These are phyloP conservation scores for Trichoderma pleuroti DNA, from an alignment of 2,329 filamentous ascomycete species.

Conservation along the genomic window DNA sequence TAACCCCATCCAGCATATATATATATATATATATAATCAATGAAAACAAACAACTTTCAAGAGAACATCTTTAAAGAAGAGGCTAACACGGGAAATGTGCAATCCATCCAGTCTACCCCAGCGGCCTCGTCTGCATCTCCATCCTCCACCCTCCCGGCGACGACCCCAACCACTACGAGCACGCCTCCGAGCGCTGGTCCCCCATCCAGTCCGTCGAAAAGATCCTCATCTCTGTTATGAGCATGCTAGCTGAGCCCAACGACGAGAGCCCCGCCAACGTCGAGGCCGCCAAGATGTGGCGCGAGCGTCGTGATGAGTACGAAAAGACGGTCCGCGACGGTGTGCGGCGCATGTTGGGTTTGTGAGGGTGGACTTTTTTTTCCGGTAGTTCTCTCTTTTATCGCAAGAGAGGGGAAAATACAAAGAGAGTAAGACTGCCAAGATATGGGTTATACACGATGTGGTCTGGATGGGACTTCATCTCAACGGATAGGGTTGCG, in stretches of 20 bases:
- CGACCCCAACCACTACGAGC: conserved; percentile 97
- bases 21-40: no score
- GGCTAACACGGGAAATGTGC: neutral
- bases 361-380: conserved; percentile 43
- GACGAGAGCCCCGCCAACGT: conserved; percentile 96
- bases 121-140: conserved; percentile 93
- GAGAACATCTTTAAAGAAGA: neutral
- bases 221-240: conserved; percentile 95
- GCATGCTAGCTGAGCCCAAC: conserved; percentile 95
- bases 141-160: conserved; percentile 95
- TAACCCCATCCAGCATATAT: neutral
- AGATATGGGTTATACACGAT: neutral
- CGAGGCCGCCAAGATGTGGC: conserved; percentile 95
- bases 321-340: conserved; percentile 80
- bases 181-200: conserved; percentile 91
- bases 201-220: conserved; percentile 98
- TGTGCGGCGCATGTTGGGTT: conserved; percentile 72
- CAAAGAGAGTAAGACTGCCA: no score
- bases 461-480: neutral
- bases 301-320: conserved; percentile 78
- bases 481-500: neutral
- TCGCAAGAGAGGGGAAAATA: neutral
- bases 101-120: conserved; percentile 66
- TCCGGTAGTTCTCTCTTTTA: neutral
- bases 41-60: neutral